Evolutionary conservation across 1,139 yeast species (phyloP).

Genomic region (Hanseniaspora sp.): DNA sequence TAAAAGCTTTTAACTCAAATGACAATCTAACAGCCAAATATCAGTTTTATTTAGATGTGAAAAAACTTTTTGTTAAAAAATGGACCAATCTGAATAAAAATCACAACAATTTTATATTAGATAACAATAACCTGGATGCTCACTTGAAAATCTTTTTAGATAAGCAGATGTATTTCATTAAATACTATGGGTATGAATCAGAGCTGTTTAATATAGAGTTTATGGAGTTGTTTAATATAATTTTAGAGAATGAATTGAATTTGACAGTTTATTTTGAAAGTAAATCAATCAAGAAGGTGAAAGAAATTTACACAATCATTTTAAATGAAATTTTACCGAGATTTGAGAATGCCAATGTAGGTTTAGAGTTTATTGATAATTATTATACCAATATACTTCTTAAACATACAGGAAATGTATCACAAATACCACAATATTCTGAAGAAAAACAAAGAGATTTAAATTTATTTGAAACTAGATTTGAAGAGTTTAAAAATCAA

Average conservation of each 20-base stretch:
- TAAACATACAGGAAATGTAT: neutral
- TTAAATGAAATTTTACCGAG: constrained; percentile 8
- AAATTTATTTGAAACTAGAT: neutral
- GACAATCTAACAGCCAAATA: neutral
- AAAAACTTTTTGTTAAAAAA: neutral
- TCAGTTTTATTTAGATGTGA: neutral
- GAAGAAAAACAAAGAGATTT: neutral
- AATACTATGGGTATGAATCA: constrained; percentile 3
- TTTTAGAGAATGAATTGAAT: constrained; percentile 1
- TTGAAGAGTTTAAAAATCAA: neutral
- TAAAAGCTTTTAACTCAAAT: neutral
- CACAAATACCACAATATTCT: neutral
- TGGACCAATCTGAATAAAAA: neutral
- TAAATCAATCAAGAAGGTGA: neutral
- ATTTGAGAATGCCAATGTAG: constrained; percentile 1
- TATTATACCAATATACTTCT: constrained; percentile 3
- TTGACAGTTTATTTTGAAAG: constrained; percentile 8
- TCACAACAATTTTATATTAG: neutral
- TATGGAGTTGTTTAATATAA: neutral
- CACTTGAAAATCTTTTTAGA: constrained; percentile 12
- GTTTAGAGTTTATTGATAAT: constrained; percentile 4
- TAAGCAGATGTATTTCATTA: neutral
- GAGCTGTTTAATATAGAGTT: constrained; percentile 5
- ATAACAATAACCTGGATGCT: constrained; percentile 1
- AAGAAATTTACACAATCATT: neutral